Evolutionary conservation across 768 basidiomycete genomes (phyloP).

Genomic region (Dacryopinax spathularia): DNA sequence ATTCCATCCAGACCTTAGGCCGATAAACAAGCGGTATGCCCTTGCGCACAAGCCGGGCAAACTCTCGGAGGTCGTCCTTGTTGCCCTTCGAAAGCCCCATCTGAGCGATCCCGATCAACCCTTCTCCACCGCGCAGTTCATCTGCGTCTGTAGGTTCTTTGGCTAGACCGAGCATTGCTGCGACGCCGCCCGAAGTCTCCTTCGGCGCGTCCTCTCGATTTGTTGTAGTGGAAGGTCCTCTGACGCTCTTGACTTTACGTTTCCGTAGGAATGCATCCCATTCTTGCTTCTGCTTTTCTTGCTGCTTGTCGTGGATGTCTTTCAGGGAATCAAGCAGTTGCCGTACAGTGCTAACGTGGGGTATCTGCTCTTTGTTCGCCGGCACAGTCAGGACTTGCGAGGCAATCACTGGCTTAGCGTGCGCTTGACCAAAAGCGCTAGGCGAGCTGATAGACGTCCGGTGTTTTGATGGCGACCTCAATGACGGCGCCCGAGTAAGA

Average conservation of each 20-base stretch:
- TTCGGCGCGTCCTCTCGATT: slow-evolving; percentile 14
- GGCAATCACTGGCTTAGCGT: background rate
- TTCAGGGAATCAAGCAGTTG: slow-evolving; percentile 61
- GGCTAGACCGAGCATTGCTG: slow-evolving; percentile 51
- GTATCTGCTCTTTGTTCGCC: background rate
- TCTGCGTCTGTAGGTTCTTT: slow-evolving; percentile 37
- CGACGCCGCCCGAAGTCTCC: slow-evolving; percentile 32
- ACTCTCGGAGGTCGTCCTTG: slow-evolving; percentile 59
- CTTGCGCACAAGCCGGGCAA: slow-evolving; percentile 60
- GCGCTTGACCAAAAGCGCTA: background rate
- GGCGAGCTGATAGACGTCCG: background rate
- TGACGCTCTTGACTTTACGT: slow-evolving; percentile 32
- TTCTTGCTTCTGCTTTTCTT: slow-evolving; percentile 50
- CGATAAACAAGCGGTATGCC: slow-evolving; percentile 83
- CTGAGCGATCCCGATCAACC: slow-evolving; percentile 81
- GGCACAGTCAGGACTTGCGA: background rate
- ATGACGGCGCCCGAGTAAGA: background rate
- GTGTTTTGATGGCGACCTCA: background rate
- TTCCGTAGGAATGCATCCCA: slow-evolving; percentile 77
- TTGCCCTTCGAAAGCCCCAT: slow-evolving; percentile 54
- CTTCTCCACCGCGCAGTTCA: slow-evolving; percentile 67
- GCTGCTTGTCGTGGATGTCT: slow-evolving; percentile 67
- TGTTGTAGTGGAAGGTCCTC: slow-evolving; percentile 11
- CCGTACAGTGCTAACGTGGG: slow-evolving; percentile 45
- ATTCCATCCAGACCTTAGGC: slow-evolving; percentile 85